Conservation (phyloP, 148 eudicot species). For the Chenopodium berlandieri region DNA sequence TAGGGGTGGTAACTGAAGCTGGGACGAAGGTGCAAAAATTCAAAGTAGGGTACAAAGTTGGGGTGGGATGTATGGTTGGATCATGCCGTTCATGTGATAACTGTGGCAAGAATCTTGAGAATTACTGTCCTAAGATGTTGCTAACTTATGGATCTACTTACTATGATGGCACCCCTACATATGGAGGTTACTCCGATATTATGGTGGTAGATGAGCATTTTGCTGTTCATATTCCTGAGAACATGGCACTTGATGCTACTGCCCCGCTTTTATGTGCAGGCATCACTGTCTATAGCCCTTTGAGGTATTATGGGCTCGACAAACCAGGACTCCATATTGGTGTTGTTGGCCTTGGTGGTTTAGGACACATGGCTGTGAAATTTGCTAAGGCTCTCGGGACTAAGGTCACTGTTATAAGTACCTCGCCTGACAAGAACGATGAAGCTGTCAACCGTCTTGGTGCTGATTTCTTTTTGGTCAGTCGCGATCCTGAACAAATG, state of each 20-base stretch:
- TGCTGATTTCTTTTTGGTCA: constrained; percentile 36
- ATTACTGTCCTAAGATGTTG: constrained; percentile 32
- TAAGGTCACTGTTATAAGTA: constrained; percentile 49
- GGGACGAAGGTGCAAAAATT: constrained; percentile 39
- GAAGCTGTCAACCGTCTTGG: constrained; percentile 39
- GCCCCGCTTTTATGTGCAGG: constrained; percentile 62
- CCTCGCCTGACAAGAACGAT: constrained; percentile 42
- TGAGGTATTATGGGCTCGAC: constrained; percentile 35
- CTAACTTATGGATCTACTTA: constrained; percentile 29
- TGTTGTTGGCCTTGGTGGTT: constrained; percentile 53
- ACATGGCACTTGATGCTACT: constrained; percentile 33
- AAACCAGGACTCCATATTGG: constrained; percentile 45
- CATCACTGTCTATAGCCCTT: constrained; percentile 43
- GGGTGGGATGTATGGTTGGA: constrained; percentile 43
- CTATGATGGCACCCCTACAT: constrained; percentile 36
- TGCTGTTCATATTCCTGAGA: constrained; percentile 32
- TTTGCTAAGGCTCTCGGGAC: constrained; percentile 51
- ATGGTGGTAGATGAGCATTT: constrained; percentile 37
- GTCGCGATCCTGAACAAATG: constrained; percentile 34
- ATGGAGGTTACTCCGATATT: constrained; percentile 42
- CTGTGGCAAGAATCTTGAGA: constrained; percentile 29
- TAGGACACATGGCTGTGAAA: constrained; percentile 55
- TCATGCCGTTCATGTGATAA: constrained; percentile 42
- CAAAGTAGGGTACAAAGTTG: constrained; percentile 46
- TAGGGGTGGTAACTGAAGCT: constrained; percentile 42